Evolutionary conservation across 805 yeast genomes (phyloP), one percentile per base, ranked within the genome.

Genomic region (Zygosaccharomyces pseudorouxii): DNA sequence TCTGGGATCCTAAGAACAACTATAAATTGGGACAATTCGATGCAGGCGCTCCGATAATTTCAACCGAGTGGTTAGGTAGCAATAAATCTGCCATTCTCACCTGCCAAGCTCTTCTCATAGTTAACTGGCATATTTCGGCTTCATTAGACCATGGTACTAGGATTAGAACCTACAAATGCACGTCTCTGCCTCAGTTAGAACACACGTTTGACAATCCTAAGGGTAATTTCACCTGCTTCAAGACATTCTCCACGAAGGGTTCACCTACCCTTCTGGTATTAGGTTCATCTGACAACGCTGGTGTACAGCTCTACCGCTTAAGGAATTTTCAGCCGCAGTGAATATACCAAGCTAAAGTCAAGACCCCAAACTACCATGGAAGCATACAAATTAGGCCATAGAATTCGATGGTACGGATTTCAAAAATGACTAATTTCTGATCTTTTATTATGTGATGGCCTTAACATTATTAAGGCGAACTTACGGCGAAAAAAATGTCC

Each of bases 1-100:
- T 62, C n/a, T 62, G 64, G 64, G 65, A 62, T 39, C 55, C 55
- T 1, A 22, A 37, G 12, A 44, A 47, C 31, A 53, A 52, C 40
- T 22, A 29, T 3, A 38, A 43, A 27, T 23, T 62, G 38, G 57
- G 46, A 11, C 22, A 45, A 4, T 49, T 57, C 4, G 60, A 57
- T 36, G 28, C 57, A 14, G 56, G 54, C 9, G 40, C 43, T 11
- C 60, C 62, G 5, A 45, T 60, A 9, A 47, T 60, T n/a, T 38
- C 43, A 3, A 45, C 54, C 3, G 47, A 48, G 18, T 60, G 63
- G 63, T 14, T 61, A 8, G 42, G 40, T 31, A 22, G 28, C 25
- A 42, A 49, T 36, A 42, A 11, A 4, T 45, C 54, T 31, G 48
- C 53, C 19, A 42, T 57, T 8, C 33, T 55, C 38, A 57, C 61